phyloP scores from a whole-genome alignment of 1,139 yeast genomes.

The Saccharomycopsis phalli region DNA sequence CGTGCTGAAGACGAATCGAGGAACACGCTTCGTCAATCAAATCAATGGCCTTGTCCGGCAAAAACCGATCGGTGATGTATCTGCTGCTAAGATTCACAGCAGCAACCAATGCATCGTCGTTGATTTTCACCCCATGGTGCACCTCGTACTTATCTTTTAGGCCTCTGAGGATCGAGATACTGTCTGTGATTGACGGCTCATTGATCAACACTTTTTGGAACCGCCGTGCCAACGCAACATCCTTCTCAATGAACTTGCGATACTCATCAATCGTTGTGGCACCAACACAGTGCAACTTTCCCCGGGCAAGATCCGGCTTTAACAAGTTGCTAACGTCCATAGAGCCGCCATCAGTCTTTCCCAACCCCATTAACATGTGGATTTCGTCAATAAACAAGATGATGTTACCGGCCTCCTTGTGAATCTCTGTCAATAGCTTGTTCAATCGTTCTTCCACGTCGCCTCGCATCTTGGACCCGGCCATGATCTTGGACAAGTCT shows the following conservation, averaged over 20 bases:
- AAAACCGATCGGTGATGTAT: conserved; percentile 81
- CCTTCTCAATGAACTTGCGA: conserved; percentile 80
- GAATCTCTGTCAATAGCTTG: conserved; percentile 70
- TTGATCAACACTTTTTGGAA: conserved; percentile 81
- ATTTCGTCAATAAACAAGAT: conserved; percentile 89
- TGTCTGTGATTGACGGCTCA: conserved; percentile 90
- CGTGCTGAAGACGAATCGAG: conserved; percentile 87
- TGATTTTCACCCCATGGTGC: conserved; percentile 95
- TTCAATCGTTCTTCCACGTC: conserved; percentile 91
- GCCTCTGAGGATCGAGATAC: conserved; percentile 87
- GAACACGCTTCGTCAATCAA: conserved; percentile 97
- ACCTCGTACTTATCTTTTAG: conserved; percentile 91
- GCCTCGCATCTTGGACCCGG: conserved; percentile 93
- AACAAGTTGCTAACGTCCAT: conserved; percentile 91
- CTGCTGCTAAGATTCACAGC: conserved; percentile 89
- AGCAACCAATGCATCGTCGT: conserved; percentile 87
- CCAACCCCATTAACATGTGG: conserved; percentile 83
- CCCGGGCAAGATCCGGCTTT: conserved; percentile 92
- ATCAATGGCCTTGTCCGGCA: conserved; percentile 96
- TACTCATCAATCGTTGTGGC: conserved; percentile 91
- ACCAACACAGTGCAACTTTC: conserved; percentile 82
- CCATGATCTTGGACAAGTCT: conserved; percentile 81
- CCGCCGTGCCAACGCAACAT: conserved; percentile 85
- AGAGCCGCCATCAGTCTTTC: conserved; percentile 85
- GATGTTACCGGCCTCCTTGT: conserved; percentile 57